phyloP scores from a whole-genome alignment of 352 stramenopile species.

The Phytopythium ostracodes region DNA sequence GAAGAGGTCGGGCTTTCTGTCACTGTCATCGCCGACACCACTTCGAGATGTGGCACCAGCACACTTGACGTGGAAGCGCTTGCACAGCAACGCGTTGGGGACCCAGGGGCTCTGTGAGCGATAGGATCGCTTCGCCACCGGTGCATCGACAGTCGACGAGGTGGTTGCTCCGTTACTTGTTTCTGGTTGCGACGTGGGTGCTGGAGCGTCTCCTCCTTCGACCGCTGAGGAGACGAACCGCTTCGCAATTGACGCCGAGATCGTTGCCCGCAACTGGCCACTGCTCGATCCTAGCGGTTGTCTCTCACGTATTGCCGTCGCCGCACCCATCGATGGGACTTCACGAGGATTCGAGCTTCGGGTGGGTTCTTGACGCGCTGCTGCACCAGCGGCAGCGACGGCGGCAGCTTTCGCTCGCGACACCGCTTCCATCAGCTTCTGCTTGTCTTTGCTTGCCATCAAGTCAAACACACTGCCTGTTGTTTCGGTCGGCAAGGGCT shows the following conservation, averaged over 20 bases:
- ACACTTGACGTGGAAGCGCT: constrained; percentile 79
- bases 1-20: constrained; percentile 48
- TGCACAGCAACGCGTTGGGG: constrained; percentile 69
- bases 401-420: constrained; percentile 25
- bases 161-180: background rate
- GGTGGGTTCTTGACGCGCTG: background rate
- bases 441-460: constrained; percentile 35
- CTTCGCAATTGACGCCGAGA: constrained; percentile 79
- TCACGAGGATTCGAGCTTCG: background rate
- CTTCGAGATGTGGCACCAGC: constrained; percentile 24
- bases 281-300: constrained; percentile 34
- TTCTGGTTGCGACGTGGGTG: background rate
- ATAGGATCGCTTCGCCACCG: constrained; percentile 32
- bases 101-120: constrained; percentile 57
- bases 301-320: constrained; percentile 14
- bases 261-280: constrained; percentile 64
- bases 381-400: background rate
- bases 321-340: background rate
- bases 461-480: constrained; percentile 60
- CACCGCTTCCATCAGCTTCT: constrained; percentile 38
- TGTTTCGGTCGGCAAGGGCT: background rate
- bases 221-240: constrained; percentile 53
- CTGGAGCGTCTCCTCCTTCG: background rate
- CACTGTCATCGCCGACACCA: constrained; percentile 15
- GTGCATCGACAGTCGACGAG: background rate